Conservation (phyloP, 1,284 basidiomycete species). For the Cutaneotrichosporon daszewskae region DNA sequence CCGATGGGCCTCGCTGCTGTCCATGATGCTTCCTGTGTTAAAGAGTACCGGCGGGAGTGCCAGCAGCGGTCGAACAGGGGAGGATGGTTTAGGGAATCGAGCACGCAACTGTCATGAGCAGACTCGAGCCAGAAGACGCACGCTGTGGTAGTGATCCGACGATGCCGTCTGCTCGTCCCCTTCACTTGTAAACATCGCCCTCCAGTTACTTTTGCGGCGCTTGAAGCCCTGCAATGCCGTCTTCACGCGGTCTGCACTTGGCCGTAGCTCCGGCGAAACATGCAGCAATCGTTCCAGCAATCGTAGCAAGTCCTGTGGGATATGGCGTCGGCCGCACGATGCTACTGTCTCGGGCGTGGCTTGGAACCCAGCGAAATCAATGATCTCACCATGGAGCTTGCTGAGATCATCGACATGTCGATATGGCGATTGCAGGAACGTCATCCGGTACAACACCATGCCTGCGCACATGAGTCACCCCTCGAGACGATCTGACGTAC, state of each 20-base stretch:
- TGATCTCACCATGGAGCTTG: conserved; percentile 66
- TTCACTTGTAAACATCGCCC: too few species aligned
- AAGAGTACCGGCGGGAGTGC: too few species aligned
- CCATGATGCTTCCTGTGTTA: too few species aligned
- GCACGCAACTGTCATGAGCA: too few species aligned
- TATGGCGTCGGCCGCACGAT: conserved; percentile 60
- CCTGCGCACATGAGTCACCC: conserved; percentile 40
- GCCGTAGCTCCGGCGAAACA: conserved; percentile 57
- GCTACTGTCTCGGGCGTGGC: conserved; percentile 53
- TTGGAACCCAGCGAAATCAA: conserved; percentile 69
- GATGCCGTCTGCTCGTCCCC: too few species aligned
- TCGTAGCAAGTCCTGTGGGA: conserved; percentile 63
- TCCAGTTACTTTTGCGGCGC: too few species aligned
- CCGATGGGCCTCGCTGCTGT: too few species aligned
- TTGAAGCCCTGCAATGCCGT: neutral
- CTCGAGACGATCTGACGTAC: conserved; percentile 16
- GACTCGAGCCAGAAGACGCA: too few species aligned
- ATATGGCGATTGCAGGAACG: conserved; percentile 82
- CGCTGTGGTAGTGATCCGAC: too few species aligned
- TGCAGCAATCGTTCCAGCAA: conserved; percentile 67
- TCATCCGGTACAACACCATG: conserved; percentile 83
- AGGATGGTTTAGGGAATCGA: too few species aligned
- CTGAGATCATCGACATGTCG: conserved; percentile 58
- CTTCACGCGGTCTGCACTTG: conserved; percentile 63
- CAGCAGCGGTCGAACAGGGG: too few species aligned